These are phyloP conservation scores for Lactifluus volemus DNA, from an alignment of 768 basidiomycete genomes.

Conservation along the genomic window DNA sequence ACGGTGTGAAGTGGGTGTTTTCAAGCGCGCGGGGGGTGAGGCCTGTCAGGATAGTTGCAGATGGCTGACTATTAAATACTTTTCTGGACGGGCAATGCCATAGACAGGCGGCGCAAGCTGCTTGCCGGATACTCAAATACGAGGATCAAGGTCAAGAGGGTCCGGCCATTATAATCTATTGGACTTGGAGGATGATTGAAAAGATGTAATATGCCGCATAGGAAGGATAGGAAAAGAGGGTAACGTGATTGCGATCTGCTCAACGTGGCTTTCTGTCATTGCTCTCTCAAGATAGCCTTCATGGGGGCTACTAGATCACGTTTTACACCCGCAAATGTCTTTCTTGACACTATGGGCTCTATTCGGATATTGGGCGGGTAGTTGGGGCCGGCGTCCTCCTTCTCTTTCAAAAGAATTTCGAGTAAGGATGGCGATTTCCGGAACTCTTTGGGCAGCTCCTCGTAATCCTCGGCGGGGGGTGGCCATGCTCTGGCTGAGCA, in stretches of 20 bases:
- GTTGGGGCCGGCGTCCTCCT: constrained; percentile 30
- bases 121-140: too few species aligned
- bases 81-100: too few species aligned
- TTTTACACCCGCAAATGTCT: constrained; percentile 33
- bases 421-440: constrained; percentile 28
- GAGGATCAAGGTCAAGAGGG: too few species aligned
- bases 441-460: constrained; percentile 16
- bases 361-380: constrained; percentile 45
- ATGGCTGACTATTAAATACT: too few species aligned
- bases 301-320: constrained; percentile 31
- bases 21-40: too few species aligned
- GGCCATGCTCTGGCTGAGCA: constrained; percentile 21
- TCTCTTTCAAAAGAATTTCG: constrained; percentile 33
- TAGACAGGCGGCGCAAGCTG: too few species aligned
- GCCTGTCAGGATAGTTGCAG: too few species aligned
- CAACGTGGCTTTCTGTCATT: constrained; percentile 14
- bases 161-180: background rate
- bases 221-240: background rate
- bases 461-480: constrained; percentile 22
- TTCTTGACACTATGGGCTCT: constrained; percentile 35
- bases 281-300: constrained; percentile 30
- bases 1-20: too few species aligned
- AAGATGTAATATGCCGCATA: background rate
- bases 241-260: background rate
- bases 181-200: background rate